Evolutionary conservation across 2,329 filamentous ascomycete species (phyloP).

Genomic region (Cladobotryum mycophilum): DNA sequence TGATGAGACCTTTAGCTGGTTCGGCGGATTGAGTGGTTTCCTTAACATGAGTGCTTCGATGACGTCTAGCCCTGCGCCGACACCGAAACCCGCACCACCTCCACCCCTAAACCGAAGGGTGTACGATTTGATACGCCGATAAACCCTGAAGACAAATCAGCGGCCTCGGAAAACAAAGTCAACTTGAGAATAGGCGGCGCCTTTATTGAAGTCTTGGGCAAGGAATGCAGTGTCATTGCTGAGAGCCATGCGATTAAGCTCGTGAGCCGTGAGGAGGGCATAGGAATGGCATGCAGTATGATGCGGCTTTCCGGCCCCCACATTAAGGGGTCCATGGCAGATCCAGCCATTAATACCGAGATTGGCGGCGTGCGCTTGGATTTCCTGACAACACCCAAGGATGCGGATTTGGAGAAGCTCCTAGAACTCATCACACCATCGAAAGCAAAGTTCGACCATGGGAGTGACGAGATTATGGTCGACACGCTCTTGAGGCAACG

Average conservation of each 20-base stretch:
- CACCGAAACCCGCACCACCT: constrained; percentile 29
- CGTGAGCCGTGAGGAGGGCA: constrained; percentile 64
- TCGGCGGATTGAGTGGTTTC: constrained; percentile 87
- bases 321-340: constrained; percentile 42
- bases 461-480: constrained; percentile 88
- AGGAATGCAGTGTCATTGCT: constrained; percentile 65
- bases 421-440: constrained; percentile 86
- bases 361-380: constrained; percentile 64
- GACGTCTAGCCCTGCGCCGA: constrained; percentile 59
- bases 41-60: constrained; percentile 84
- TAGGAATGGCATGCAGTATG: constrained; percentile 68
- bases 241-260: constrained; percentile 79
- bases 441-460: constrained; percentile 77
- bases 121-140: constrained; percentile 54
- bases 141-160: constrained; percentile 41
- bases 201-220: constrained; percentile 69
- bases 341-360: constrained; percentile 57
- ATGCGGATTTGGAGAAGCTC: constrained; percentile 74
- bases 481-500: constrained; percentile 84
- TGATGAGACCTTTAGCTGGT: constrained; percentile 81
- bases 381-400: constrained; percentile 65
- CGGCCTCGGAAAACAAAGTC: constrained; percentile 55
- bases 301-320: constrained; percentile 70
- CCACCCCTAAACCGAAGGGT: constrained; percentile 44
- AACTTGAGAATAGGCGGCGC: constrained; percentile 73